Base-by-base conservation (phyloP, 2,329 filamentous ascomycete species). In the Madurella mycetomatis region DNA sequence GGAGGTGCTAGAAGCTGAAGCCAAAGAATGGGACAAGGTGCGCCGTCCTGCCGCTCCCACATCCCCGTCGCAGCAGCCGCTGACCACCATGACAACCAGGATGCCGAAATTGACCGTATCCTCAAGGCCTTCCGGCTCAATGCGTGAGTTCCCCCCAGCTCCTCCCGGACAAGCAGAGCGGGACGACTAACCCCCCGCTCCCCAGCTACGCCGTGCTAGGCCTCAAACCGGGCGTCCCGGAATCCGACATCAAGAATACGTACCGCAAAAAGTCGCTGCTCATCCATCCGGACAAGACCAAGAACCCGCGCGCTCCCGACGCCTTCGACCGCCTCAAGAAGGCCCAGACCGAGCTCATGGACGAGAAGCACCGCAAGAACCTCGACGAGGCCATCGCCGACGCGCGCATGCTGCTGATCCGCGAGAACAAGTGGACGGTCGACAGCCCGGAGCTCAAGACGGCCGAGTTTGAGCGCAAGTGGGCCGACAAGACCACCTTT, bases 251-350 rank as follows among this genome's bases (percentile, higher is more conserved):
- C 78, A 97, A 96, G 74, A 78, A 86, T 64, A 83, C 83, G 62
- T 99, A 97, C 76, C 92, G 94, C 77, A 92, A 90, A 66, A 97
- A 96, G 73, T 99, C 94, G n/a, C 86, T 99, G 54, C 85, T 99
- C 47, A 97, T 99, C 76, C 94, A 99, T 76, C 94, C 94, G 7
- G 94, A 99, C 77, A 99, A 99, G 73, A 96, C 94, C 53, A 85
- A 85, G 67, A 97, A 99, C 68, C 87, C 90, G 0, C 82, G 79
- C 47, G 94, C 94, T 0, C 92, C 94, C 3, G 94, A 97, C 66
- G 94, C 94, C 61, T 99, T 99, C 69, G 94, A 99, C 73, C 86
- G 92, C 9, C 81, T 99, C 30, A 96, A 96, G 67, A 96, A 97
- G 73, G 94, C 94, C 0, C 91, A 97, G 68, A 88, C 85, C 2